Evolutionary conservation across 176 grass and related monocot species (phyloP).

Genomic region (Thinopyrum elongatum): DNA sequence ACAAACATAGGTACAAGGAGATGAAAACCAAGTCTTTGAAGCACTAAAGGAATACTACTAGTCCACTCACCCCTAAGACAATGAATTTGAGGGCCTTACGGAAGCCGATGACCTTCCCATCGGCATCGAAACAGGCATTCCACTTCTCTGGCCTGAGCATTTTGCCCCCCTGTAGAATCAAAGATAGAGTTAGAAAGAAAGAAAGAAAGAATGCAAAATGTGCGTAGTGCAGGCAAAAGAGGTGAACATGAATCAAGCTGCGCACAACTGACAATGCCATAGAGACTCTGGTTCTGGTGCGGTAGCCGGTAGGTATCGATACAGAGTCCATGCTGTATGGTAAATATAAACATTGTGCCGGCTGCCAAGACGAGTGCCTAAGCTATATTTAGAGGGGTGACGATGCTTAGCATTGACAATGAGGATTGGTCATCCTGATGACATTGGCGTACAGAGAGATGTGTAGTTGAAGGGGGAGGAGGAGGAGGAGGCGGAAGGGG

Average conservation of each 20-base stretch:
- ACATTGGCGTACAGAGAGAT: neutral
- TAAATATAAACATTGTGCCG: neutral
- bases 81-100: constrained; percentile 93
- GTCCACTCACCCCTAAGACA: constrained; percentile 71
- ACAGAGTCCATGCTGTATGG: neutral
- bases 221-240: neutral
- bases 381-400: neutral
- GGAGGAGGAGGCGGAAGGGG: neutral
- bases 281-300: too few relatives aligned
- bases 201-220: neutral
- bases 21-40: neutral
- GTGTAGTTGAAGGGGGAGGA: neutral
- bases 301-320: too few relatives aligned
- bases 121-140: constrained; percentile 67
- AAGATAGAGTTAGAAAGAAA: neutral
- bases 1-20: neutral
- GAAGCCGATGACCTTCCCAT: constrained; percentile 77
- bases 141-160: constrained; percentile 95
- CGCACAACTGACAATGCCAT: neutral
- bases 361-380: neutral
- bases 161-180: constrained; percentile 58
- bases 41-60: neutral
- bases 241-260: neutral
- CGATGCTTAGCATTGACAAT: neutral
- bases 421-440: neutral